Base-by-base conservation (phyloP, 2,329 filamentous ascomycete species). In the Coleophoma eucalyptorum region DNA sequence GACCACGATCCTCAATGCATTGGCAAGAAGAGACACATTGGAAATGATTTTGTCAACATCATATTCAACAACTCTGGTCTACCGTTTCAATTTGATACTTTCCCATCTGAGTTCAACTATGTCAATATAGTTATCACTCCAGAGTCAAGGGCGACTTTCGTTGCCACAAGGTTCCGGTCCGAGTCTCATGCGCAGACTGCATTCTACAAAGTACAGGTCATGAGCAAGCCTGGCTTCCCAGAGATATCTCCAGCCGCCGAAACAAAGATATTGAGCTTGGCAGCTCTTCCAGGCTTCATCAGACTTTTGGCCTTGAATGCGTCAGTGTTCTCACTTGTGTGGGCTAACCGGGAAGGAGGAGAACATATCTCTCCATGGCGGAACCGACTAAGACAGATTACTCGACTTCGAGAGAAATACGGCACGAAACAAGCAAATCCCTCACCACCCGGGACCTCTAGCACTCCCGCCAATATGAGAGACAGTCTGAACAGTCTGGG, bases 31-130 rank as follows among this genome's bases (percentile, higher is more conserved):
- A 80, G 85, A 3, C 95, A 97, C 64, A 94, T 97, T 54, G 94
- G 94, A 51, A 99, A 99, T 65, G 94, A 97, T 68, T 96, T 90
- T 67, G 94, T 99, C 65, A 97, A 96, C 66, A 96, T 99, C 60
- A 87, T 99, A 51, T 99, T 95, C 78, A 99, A 99, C 67, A 90
- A 96, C 63, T 97, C 92, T 2, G 93, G 94, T n/a, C 69, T 86
- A 44, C 87, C 89, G 0, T 97, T 96, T 72, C 80, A 81, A 49
- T 96, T 96, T 65, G 83, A 96, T 65, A 96, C 90, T 0, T 96
- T 99, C 61, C 90, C 90, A 0, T 95, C 91, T 0, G 88, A 93
- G 51, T 96, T 99, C 76, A 97, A 97, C 65, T 96, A 89, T 64
- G 91, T 99, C 65, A 91, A 97, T 66, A 97, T 99, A 62, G 87